phyloP scores from a whole-genome alignment of 2,329 filamentous ascomycete species.

The Biscogniauxia marginata region DNA sequence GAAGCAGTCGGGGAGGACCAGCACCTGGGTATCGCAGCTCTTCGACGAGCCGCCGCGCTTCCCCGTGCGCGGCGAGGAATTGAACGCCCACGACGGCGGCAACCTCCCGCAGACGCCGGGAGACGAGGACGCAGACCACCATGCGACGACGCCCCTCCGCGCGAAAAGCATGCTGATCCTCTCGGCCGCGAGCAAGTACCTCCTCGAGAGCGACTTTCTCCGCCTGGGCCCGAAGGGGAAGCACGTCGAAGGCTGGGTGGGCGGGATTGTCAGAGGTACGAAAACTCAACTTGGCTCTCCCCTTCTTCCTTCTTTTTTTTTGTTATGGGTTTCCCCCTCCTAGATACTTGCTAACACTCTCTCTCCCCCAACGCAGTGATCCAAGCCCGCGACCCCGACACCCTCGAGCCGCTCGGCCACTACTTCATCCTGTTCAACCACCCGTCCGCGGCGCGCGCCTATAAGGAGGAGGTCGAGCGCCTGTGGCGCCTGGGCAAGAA shows the following conservation, averaged over 20 bases:
- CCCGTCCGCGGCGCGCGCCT: conserved; percentile 57
- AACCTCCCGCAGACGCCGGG: not conserved
- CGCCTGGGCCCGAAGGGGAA: conserved; percentile 61
- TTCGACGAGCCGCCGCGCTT: conserved; percentile 9
- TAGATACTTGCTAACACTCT: conserved; percentile 4
- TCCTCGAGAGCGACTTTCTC: conserved; percentile 69
- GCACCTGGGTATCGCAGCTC: conserved; percentile 3
- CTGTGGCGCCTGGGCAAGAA: conserved; percentile 47
- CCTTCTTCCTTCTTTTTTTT: not conserved
- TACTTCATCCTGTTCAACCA: conserved; percentile 71
- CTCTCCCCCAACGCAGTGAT: conserved; percentile 44
- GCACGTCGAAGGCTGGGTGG: conserved; percentile 67
- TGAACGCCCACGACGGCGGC: conserved; percentile 3
- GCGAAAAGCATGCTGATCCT: conserved; percentile 51
- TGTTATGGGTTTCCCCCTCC: no score
- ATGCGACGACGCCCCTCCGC: conserved; percentile 10
- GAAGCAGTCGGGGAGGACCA: not conserved
- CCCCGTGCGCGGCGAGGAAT: conserved; percentile 7
- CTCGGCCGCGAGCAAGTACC: conserved; percentile 54
- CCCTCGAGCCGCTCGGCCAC: conserved; percentile 60
- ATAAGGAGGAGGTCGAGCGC: conserved; percentile 53
- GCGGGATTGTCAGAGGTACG: conserved; percentile 57
- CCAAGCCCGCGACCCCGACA: conserved; percentile 62
- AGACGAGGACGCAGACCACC: not conserved
- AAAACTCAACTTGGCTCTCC: not conserved